Percentiles rank a stretch among this genome's conserved stretches.
Evolutionary conservation across 2,329 filamentous ascomycete genomes (phyloP).

Genomic region (Calonectria honghensis): DNA sequence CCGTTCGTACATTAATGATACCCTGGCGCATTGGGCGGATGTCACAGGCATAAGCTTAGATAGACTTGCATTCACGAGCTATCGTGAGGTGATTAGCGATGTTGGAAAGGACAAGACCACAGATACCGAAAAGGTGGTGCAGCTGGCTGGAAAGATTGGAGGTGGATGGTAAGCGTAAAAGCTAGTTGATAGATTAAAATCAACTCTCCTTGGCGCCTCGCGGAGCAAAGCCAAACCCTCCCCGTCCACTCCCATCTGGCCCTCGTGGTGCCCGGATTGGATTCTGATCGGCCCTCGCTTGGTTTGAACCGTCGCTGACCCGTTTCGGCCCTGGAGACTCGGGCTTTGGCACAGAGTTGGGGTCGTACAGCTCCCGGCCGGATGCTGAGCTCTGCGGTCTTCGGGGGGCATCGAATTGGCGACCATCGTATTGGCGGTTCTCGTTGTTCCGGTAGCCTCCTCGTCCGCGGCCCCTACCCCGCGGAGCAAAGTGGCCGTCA

Average conservation of each 20-base stretch:
- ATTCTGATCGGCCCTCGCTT: slow-evolving; percentile 71
- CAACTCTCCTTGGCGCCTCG: slow-evolving; percentile 71
- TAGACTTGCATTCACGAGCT: slow-evolving; percentile 88
- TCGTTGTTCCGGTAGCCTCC: slow-evolving; percentile 58
- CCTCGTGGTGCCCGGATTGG: slow-evolving; percentile 85
- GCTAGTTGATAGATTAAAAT: slow-evolving; percentile 55
- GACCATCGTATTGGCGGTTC: slow-evolving; percentile 56
- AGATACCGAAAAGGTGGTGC: slow-evolving; percentile 88
- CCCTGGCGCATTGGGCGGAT: slow-evolving; percentile 84
- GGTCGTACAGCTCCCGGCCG: slow-evolving; percentile 84
- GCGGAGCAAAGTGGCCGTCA: slow-evolving; percentile 61
- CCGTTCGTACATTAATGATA: slow-evolving; percentile 77
- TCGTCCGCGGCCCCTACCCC: slow-evolving; percentile 68
- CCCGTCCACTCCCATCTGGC: slow-evolving; percentile 84
- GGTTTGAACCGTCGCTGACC: slow-evolving; percentile 61
- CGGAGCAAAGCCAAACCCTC: slow-evolving; percentile 84
- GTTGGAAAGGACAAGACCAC: slow-evolving; percentile 85
- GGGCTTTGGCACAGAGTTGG: slow-evolving; percentile 80
- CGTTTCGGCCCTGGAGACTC: slow-evolving; percentile 69
- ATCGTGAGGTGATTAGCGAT: slow-evolving; percentile 94
- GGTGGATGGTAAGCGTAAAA: slow-evolving; percentile 85
- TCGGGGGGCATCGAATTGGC: slow-evolving; percentile 56
- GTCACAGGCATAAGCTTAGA: slow-evolving; percentile 82
- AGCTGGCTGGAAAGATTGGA: slow-evolving; percentile 91
- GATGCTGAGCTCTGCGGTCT: slow-evolving; percentile 54